A percentile compares a stretch with the other conserved stretches of the same genome.
These are phyloP conservation scores for Suillus americanus DNA, from an alignment of 768 basidiomycete genomes.

Conservation along the genomic window DNA sequence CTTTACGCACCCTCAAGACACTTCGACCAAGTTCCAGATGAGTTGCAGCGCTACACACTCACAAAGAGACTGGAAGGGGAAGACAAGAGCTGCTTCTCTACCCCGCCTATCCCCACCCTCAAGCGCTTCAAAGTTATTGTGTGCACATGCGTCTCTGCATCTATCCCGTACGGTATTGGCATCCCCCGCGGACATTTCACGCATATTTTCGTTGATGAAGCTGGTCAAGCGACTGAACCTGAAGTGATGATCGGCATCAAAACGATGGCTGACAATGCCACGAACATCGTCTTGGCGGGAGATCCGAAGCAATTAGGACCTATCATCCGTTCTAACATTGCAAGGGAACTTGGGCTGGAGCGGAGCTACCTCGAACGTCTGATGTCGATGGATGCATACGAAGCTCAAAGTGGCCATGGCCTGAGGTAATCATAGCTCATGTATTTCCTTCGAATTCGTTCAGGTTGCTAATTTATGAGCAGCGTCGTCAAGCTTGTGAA, in stretches of 20 bases:
- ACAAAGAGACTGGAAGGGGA: conserved; percentile 29
- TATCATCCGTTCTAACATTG: conserved; percentile 58
- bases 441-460: not conserved
- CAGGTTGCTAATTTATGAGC: conserved; percentile 1
- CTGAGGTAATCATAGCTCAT: conserved; percentile 32
- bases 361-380: conserved; percentile 62
- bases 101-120: conserved; percentile 43
- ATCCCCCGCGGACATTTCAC: conserved; percentile 60
- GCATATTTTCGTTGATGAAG: conserved; percentile 73
- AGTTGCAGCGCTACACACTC: conserved; percentile 38
- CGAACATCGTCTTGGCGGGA: conserved; percentile 63
- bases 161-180: conserved; percentile 54
- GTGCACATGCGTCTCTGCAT: conserved; percentile 63
- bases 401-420: conserved; percentile 33
- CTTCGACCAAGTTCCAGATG: conserved; percentile 35
- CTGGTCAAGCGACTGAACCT: conserved; percentile 71
- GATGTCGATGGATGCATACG: conserved; percentile 47
- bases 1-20: conserved; percentile 51
- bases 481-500: conserved; percentile 64
- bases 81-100: conserved; percentile 18
- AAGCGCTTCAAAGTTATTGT: conserved; percentile 54
- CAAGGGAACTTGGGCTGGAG: conserved; percentile 55
- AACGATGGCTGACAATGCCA: conserved; percentile 50
- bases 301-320: conserved; percentile 76
- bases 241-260: conserved; percentile 64